Conservation (phyloP, 441 rosid genomes). For the Capsella rubella region DNA sequence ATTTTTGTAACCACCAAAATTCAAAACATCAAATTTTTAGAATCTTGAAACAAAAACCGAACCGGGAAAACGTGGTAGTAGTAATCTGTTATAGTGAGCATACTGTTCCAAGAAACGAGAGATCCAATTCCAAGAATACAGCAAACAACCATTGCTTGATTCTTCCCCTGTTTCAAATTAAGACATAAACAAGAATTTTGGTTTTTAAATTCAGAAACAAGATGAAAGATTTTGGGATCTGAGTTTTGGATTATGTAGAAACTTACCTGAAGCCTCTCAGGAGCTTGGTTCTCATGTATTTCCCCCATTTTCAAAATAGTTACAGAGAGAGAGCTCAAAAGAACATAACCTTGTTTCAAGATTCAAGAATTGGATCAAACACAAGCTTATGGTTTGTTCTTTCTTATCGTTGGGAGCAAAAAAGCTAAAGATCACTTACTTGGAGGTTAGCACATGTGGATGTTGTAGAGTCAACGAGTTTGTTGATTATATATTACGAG, state of each 20-base stretch:
- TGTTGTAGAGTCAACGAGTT: conserved; percentile 31
- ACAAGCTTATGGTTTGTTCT: background rate
- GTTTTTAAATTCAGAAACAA: background rate
- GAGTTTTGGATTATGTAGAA: conserved; percentile 9
- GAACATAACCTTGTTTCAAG: conserved; percentile 13
- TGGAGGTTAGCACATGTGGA: conserved; percentile 20
- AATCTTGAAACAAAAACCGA: conserved; percentile 44
- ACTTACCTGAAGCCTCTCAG: conserved; percentile 64
- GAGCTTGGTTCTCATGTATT: conserved; percentile 43
- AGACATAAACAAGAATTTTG: conserved; percentile 11
- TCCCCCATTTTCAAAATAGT: conserved; percentile 28
- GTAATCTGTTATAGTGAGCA: conserved; percentile 83
- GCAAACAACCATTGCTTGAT: conserved; percentile 59
- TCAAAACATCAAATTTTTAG: conserved; percentile 62
- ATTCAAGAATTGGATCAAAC: conserved; percentile 3
- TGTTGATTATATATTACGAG: conserved; percentile 4
- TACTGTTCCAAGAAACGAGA: conserved; percentile 80
- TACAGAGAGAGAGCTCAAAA: conserved; percentile 9
- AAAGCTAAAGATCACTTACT: conserved; percentile 16
- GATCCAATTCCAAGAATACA: conserved; percentile 83
- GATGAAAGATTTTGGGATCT: conserved; percentile 22
- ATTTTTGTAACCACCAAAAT: conserved; percentile 12
- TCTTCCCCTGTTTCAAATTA: conserved; percentile 58
- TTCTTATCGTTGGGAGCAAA: background rate
- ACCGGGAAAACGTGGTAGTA: conserved; percentile 68